phyloP scores from a whole-genome alignment of 768 basidiomycete genomes.

The Suillus subluteus region DNA sequence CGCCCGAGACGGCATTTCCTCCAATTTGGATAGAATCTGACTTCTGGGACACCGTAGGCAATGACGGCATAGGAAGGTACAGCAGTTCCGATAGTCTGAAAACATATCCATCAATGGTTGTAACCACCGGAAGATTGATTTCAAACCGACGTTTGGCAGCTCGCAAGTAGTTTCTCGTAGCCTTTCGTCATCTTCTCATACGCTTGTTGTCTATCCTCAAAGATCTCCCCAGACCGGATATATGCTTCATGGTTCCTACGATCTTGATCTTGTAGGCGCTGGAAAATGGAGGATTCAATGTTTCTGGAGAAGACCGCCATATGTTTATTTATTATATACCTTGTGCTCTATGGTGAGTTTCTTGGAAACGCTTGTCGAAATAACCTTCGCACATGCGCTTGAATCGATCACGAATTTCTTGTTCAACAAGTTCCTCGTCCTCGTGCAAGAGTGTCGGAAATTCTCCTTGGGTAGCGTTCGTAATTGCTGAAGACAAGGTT shows the following conservation, averaged over 20 bases:
- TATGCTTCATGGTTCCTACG: slow-evolving; percentile 98
- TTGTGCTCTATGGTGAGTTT: slow-evolving; percentile 92
- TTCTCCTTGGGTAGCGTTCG: slow-evolving; percentile 34
- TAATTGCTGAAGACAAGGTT: slow-evolving; percentile 47
- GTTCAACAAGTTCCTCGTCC: slow-evolving; percentile 79
- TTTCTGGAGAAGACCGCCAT: slow-evolving; percentile 20
- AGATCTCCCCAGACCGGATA: slow-evolving; percentile 98
- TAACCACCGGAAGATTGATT: slow-evolving; percentile 9
- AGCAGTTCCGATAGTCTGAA: slow-evolving; percentile 88
- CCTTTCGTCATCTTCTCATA: slow-evolving; percentile 98
- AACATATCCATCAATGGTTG: slow-evolving; percentile 16
- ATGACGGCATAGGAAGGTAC: slow-evolving; percentile 73
- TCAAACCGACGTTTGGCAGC: slow-evolving; percentile 77
- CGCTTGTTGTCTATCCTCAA: slow-evolving; percentile 97
- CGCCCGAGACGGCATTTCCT: slow-evolving; percentile 42
- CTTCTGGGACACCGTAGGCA: slow-evolving; percentile 85
- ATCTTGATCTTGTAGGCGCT: slow-evolving; percentile 98
- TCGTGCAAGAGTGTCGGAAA: slow-evolving; percentile 51
- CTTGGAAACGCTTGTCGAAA: slow-evolving; percentile 88
- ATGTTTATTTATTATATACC: slow-evolving; percentile 40
- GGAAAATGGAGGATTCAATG: slow-evolving; percentile 14
- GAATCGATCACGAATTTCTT: slow-evolving; percentile 86
- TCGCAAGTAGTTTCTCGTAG: slow-evolving; percentile 89
- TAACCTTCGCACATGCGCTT: slow-evolving; percentile 93
- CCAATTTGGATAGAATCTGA: slow-evolving; percentile 83